These are phyloP conservation scores for Myriangium duriaei DNA, from an alignment of 2,329 filamentous ascomycete species.

Conservation along the genomic window DNA sequence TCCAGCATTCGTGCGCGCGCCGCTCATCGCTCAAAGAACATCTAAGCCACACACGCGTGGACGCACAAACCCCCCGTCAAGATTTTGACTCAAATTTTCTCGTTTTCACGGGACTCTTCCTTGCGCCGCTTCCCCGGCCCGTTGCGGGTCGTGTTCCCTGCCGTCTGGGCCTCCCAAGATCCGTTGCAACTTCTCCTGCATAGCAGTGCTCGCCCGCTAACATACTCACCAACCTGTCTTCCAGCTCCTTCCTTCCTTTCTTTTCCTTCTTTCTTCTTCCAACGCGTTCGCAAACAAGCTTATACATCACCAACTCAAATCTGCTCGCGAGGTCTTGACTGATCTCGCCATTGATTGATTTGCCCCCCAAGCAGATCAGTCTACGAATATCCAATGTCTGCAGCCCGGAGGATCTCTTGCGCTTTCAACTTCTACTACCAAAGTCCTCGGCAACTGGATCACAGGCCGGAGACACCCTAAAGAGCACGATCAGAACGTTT, in stretches of 20 bases:
- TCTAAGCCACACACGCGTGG: not conserved
- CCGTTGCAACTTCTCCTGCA: no score
- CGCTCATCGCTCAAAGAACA: not conserved
- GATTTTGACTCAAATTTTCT: not conserved
- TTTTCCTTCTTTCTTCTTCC: constrained; percentile 8
- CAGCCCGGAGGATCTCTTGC: constrained; percentile 3
- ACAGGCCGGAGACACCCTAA: constrained; percentile 5
- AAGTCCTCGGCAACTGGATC: constrained; percentile 8
- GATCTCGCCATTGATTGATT: constrained; percentile 7
- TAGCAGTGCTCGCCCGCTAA: no score
- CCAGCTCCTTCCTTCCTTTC: not conserved
- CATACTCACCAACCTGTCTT: no score
- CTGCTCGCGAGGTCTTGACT: constrained; percentile 8
- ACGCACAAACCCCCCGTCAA: not conserved
- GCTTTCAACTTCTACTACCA: constrained; percentile 3
- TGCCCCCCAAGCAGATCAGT: constrained; percentile 4
- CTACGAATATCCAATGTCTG: constrained; percentile 7
- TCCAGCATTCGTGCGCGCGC: not conserved
- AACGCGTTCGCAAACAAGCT: constrained; percentile 9
- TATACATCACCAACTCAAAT: constrained; percentile 1
- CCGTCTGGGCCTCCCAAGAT: no score
- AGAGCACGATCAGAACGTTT: constrained; percentile 3
- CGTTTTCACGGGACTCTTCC: not conserved
- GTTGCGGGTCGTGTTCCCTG: not conserved
- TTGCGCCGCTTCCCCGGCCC: not conserved